Evolutionary conservation across 768 basidiomycete species (phyloP).

Genomic region (Boletus rubroflammeus): DNA sequence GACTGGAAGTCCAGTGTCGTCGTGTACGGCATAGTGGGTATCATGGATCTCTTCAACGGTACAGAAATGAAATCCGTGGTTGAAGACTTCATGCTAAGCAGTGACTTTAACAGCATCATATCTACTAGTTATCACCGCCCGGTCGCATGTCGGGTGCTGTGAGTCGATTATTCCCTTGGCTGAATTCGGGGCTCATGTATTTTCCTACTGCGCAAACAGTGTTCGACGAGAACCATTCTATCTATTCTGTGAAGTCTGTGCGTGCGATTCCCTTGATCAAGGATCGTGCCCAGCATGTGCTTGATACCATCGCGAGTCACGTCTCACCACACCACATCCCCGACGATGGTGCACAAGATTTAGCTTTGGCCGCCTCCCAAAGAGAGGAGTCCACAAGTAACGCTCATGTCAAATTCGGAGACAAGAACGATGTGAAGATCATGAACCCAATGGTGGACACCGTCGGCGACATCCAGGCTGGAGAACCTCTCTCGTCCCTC

Average conservation of each 20-base stretch:
- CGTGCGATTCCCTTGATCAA: constrained; percentile 69
- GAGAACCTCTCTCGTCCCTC: constrained; percentile 14
- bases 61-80: constrained; percentile 5
- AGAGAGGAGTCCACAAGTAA: constrained; percentile 12
- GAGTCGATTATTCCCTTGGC: constrained; percentile 29
- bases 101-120: constrained; percentile 54
- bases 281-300: constrained; percentile 51
- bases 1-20: constrained; percentile 58
- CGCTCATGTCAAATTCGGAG: constrained; percentile 53
- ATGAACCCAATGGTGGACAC: constrained; percentile 34
- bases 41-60: constrained; percentile 73
- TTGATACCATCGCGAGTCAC: constrained; percentile 54
- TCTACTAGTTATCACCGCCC: constrained; percentile 67
- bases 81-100: constrained; percentile 10
- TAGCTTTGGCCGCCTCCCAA: constrained; percentile 5
- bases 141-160: constrained; percentile 63
- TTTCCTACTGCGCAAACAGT: constrained; percentile 40
- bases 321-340: constrained; percentile 46
- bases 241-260: constrained; percentile 69
- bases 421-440: constrained; percentile 44
- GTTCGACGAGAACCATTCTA: constrained; percentile 54
- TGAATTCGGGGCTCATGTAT: constrained; percentile 5
- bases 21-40: constrained; percentile 74
- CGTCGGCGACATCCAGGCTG: background rate
- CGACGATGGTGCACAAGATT: constrained; percentile 22